A percentile compares a stretch with the other conserved stretches of the same genome.
Conservation (phyloP, 768 basidiomycete species). For the Xerocomellus amylosporus region DNA sequence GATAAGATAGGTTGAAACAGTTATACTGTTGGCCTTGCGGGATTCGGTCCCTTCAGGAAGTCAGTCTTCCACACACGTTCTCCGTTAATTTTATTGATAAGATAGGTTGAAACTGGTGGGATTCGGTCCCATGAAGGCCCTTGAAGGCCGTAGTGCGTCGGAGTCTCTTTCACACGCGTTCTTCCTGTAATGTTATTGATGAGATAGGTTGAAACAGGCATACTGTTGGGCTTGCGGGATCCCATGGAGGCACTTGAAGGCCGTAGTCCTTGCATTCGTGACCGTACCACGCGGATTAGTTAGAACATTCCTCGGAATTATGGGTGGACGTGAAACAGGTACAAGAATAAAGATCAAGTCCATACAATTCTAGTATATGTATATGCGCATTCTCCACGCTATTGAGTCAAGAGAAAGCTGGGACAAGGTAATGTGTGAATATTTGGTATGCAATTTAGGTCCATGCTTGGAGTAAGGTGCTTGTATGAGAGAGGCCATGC, state of each 20-base stretch:
- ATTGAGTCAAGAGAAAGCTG: constrained; percentile 12
- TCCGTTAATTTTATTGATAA: no score
- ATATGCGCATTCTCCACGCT: constrained; percentile 10
- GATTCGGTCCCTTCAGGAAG: background rate
- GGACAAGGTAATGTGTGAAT: constrained; percentile 3
- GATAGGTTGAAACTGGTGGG: no score
- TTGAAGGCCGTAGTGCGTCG: no score
- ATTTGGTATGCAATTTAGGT: constrained; percentile 14
- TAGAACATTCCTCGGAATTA: constrained; percentile 7
- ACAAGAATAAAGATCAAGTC: constrained; percentile 19
- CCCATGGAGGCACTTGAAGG: background rate
- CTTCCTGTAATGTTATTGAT: no score
- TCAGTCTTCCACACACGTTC: no score
- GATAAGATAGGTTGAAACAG: background rate
- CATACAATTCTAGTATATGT: constrained; percentile 12
- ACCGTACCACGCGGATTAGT: background rate
- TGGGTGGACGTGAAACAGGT: constrained; percentile 11
- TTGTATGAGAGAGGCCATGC: constrained; percentile 10
- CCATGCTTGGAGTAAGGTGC: constrained; percentile 12
- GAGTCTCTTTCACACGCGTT: no score
- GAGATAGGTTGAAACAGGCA: background rate
- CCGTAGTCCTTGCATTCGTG: background rate
- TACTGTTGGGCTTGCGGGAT: background rate
- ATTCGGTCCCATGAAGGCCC: no score
- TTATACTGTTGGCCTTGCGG: no score